Base-by-base conservation (phyloP, 2,329 filamentous ascomycete genomes). In the Chaetomiaceae sp. region DNA sequence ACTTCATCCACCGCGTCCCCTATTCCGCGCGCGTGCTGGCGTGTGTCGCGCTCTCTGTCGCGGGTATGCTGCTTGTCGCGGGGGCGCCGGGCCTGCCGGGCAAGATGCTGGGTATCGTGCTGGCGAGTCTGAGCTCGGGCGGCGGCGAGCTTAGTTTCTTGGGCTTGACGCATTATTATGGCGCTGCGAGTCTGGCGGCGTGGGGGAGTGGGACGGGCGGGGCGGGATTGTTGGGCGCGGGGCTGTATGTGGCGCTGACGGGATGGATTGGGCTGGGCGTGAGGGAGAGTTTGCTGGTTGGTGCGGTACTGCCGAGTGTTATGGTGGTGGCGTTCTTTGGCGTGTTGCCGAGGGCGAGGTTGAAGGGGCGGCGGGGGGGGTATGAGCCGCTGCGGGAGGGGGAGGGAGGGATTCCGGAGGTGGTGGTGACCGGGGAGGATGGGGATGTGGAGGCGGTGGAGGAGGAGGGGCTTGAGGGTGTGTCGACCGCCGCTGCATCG, bases 201-300 rank as follows among this genome's bases (percentile, higher is more conserved):
- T 98, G 93, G 93, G 86, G 88, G 0, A 91, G 86, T 53, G 91
- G 91, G 0, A 96, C 91, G 0, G 91, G 91, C 1, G 91, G 86
- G 0, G 91, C 91, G 1, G 91, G 91, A 0, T 65, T 98, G 47
- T 74, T 91, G 1, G 93, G 93, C 5, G 88, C 91, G 1, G 89
- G 89, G 0, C 74, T 91, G 12, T 98, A 97, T 66, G 87, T 94
- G 7, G 61, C 91, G 38, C 75, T 93, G 48, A 97, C 91, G 1
- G 90, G 86, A 26, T 86, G 83, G 60, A 71, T 94, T 47, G 81
- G 81, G 0, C 76, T 95, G 53, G 81, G 77, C 42, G 87, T 95
- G 35, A 78, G 77, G 57, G 74, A 75, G 19, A 94, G 85, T 52
- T 65, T 97, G 54, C 68, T 96, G 32, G 77, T 82, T 14, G 89